Evolutionary conservation across 2,329 filamentous ascomycete species (phyloP), one percentile per base, ranked within the genome.

Genomic region (Cadophora luteo-olivacea): DNA sequence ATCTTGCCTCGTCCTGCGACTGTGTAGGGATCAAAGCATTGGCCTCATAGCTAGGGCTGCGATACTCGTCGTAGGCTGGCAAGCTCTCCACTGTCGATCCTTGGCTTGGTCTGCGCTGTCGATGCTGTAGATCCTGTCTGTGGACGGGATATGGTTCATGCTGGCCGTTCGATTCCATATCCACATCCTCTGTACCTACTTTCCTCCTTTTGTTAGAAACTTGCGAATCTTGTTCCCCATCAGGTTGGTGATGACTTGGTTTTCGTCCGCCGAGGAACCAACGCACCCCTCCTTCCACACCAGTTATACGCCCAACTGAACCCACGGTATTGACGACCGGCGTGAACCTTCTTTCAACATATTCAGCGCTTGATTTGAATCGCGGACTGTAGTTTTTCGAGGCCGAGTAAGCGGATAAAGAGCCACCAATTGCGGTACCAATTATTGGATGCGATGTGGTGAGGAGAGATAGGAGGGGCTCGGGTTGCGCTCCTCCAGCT

Each of bases 381-480:
- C 92, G 87, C 0, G 95, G 94, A 1, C 93, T 97, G 76, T 95
- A 97, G 73, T 94, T 93, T 80, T 98, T 97, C 12, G 92, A 94
- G 2, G 87, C 90, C 33, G 91, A 91, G 78, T 98, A 98, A 0
- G 92, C 93, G 1, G 92, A 93, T 8, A 95, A 87, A 0, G 94
- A 95, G 64, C 91, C 90, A 73, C 92, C 93, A 74, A 97, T 94
- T 0, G 94, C 93, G 33, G 89, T 93, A 11, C 92, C 93, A 19
- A 97, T 86, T 70, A 97, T 84, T 0, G 95, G 95, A 77, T 97
- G 94, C 0, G 92, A 92, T 2, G 93, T 94, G 0, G 94, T 97
- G 25, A 98, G 86, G 0, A 98, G 87, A 5, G 93, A 92, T 3
- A 98, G 84, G 6, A 97, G 84, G 0, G 94, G 96, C 79, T 97